A percentile compares a stretch with the other conserved stretches of the same genome.
phyloP scores from a whole-genome alignment of 176 grass and related monocot species.

The Zea mays region DNA sequence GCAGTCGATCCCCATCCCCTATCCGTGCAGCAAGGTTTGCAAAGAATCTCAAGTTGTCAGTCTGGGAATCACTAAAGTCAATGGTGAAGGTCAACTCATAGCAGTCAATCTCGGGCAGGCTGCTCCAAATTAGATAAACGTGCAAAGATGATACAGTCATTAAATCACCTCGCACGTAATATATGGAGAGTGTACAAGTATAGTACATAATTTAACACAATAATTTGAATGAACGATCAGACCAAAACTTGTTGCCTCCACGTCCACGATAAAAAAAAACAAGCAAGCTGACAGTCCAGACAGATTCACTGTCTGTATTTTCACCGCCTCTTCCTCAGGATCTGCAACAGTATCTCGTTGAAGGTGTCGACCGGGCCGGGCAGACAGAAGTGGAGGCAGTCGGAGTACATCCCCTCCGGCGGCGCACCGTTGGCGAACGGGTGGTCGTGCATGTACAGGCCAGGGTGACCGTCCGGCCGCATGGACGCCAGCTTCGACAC shows the following conservation, averaged over 20 bases:
- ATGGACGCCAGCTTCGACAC: constrained; percentile 65
- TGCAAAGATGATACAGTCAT: not conserved
- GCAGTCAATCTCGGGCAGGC: not conserved
- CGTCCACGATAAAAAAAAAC: not conserved
- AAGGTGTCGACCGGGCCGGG: constrained; percentile 67
- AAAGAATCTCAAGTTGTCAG: too few species aligned
- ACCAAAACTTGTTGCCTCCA: not conserved
- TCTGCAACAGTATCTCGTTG: constrained; percentile 66
- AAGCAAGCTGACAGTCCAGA: too few species aligned
- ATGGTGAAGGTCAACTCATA: not conserved
- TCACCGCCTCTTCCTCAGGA: constrained; percentile 34
- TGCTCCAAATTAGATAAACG: not conserved
- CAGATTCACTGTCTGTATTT: too few species aligned
- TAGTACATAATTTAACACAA: not conserved
- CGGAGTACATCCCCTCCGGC: constrained; percentile 43
- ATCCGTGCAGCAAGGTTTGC: too few species aligned
- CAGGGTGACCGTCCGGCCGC: constrained; percentile 72
- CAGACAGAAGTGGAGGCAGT: constrained; percentile 81
- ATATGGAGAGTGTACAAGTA: not conserved
- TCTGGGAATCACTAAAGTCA: too few species aligned
- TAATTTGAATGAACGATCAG: not conserved
- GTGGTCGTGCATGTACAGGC: constrained; percentile 58
- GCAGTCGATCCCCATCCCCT: too few species aligned
- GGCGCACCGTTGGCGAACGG: constrained; percentile 42
- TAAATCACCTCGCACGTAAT: not conserved